Evolutionary conservation across 83 land plant species (phyloP).

Genomic region (Thuja plicata): DNA sequence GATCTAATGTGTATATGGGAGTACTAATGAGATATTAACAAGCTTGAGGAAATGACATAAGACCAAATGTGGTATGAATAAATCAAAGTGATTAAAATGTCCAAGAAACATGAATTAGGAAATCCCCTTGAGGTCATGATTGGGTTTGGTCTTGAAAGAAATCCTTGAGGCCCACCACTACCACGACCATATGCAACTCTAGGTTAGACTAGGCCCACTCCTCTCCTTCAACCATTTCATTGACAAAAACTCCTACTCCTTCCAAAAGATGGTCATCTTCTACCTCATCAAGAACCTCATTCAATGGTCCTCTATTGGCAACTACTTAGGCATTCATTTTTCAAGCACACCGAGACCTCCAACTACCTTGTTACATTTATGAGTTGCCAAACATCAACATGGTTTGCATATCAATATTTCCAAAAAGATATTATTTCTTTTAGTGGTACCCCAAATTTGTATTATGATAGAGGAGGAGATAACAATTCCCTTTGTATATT

Average conservation of each 20-base stretch:
- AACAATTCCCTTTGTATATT: too few relatives aligned
- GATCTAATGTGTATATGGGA: too few relatives aligned
- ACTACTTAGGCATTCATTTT: conserved; percentile 44
- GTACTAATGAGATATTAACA: too few relatives aligned
- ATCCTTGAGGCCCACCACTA: conserved; percentile 44
- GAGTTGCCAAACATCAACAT: too few relatives aligned
- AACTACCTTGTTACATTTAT: conserved; percentile 52
- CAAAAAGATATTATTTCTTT: too few relatives aligned
- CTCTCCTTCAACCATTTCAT: conserved; percentile 17
- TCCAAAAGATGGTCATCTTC: conserved; percentile 46
- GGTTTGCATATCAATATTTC: too few relatives aligned
- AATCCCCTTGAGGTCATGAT: conserved; percentile 34
- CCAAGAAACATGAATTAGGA: too few relatives aligned
- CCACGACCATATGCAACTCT: conserved; percentile 66
- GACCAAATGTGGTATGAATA: too few relatives aligned
- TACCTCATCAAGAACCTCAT: conserved; percentile 31
- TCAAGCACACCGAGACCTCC: conserved; percentile 40
- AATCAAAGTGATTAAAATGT: too few relatives aligned
- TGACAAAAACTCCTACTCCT: conserved; percentile 48
- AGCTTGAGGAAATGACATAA: too few relatives aligned
- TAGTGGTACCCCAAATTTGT: too few relatives aligned
- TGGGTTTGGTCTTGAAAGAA: conserved; percentile 48
- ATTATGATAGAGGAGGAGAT: too few relatives aligned
- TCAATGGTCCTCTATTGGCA: conserved; percentile 25
- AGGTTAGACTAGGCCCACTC: conserved; percentile 15